Base-by-base conservation (phyloP, 2,329 filamentous ascomycete genomes). In the Tolypocladium ophioglossoides region DNA sequence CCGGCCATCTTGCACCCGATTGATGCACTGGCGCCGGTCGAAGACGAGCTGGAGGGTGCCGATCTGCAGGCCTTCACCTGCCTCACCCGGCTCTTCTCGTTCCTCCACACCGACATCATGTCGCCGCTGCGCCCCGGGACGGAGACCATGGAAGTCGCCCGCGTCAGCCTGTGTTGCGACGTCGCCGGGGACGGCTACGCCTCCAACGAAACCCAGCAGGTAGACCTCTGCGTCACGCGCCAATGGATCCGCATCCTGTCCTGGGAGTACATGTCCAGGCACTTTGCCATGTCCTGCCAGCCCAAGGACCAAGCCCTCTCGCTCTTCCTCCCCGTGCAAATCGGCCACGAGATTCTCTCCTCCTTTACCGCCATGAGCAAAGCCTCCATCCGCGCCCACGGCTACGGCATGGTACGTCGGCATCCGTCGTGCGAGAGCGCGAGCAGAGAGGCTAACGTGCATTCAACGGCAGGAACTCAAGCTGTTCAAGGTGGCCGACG, bases 181-280 rank as follows among this genome's bases (percentile, higher is more conserved):
- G 10, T 58, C 2, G 60, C 61, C 18, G 51, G 57, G 0, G 50
- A 61, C 11, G 57, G 56, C 10, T 55, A 58, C 2, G 57, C 52
- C 16, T 56, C 59, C 10, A 59, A 57, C 10, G 63, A 66, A 50
- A 54, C 60, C 0, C 63, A 66, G 50, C 50, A 58, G 5, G 63
- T 66, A 0, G 63, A 65, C 18, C 27, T 65, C 6, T 64, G 63
- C 40, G 63, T 66, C 3, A 64, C 64, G 3, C 58, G 62, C 2
- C 62, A 66, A 49, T 66, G 64, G 64, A 61, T 66, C 24, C 58
- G 61, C 5, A 56, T 66, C 0, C 58, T 66, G 2, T 37, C 63
- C 0, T 66, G 64, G 64, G 62, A 66, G 51, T 65, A 65, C 18
- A 66, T 63, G 0, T 55, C 60, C 3, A 54, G 62, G 1, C 63